phyloP scores from a whole-genome alignment of 2,329 filamentous ascomycete species.

The Rhynchosporium agropyri region DNA sequence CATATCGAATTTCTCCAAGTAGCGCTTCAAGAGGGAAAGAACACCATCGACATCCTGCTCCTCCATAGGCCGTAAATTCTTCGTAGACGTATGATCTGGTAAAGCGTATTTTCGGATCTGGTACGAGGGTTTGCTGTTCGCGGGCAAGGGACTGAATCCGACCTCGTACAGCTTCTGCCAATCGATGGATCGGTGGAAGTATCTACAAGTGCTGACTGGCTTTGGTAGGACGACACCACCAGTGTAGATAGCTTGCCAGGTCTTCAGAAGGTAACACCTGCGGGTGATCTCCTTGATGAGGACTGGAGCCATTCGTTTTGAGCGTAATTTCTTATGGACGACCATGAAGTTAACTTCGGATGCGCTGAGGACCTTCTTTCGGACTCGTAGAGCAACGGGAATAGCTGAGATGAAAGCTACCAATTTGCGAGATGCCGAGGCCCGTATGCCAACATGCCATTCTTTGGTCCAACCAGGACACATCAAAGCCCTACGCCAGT shows the following conservation, averaged over 20 bases:
- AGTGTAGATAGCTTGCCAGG: conserved; percentile 96
- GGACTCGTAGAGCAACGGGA: conserved; percentile 79
- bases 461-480: conserved; percentile 90
- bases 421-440: conserved; percentile 78
- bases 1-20: conserved; percentile 80
- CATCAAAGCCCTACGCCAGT: conserved; percentile 75
- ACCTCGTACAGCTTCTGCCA: conserved; percentile 97
- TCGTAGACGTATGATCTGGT: conserved; percentile 71
- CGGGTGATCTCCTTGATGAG: conserved; percentile 98
- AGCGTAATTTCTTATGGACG: conserved; percentile 95
- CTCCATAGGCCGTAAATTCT: conserved; percentile 80
- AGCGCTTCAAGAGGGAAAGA: conserved; percentile 72
- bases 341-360: conserved; percentile 98
- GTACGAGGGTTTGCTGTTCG: conserved; percentile 79
- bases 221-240: conserved; percentile 88
- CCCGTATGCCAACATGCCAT: conserved; percentile 94
- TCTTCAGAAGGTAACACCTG: conserved; percentile 80
- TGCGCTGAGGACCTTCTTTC: conserved; percentile 72
- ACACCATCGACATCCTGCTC: conserved; percentile 77
- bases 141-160: conserved; percentile 87
- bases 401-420: conserved; percentile 97
- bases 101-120: conserved; percentile 87
- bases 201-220: conserved; percentile 89
- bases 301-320: conserved; percentile 88
- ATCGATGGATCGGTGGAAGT: conserved; percentile 91